phyloP scores from a whole-genome alignment of 2,329 filamentous ascomycete species.

The Nectriaceae sp. region DNA sequence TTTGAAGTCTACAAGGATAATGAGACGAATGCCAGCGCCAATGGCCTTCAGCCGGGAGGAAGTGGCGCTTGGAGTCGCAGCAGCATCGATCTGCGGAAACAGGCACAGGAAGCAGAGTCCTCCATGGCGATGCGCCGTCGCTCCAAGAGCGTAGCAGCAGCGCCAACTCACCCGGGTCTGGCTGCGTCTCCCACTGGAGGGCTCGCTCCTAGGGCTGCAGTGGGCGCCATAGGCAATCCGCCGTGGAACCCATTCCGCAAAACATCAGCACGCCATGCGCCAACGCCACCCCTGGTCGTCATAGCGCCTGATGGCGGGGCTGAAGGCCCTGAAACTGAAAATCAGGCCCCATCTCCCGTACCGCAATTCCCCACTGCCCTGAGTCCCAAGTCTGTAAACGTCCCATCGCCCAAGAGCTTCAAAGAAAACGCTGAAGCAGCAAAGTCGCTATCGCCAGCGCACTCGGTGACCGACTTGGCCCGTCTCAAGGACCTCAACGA shows the following conservation, averaged over 20 bases:
- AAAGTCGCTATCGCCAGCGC: not conserved
- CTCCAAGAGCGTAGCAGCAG: conserved; percentile 26
- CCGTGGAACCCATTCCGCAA: conserved; percentile 9
- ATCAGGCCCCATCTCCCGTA: conserved; percentile 17
- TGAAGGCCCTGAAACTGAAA: conserved; percentile 25
- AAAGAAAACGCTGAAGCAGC: not conserved
- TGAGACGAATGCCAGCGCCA: not conserved
- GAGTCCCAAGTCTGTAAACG: conserved; percentile 31
- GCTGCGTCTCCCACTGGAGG: conserved; percentile 11
- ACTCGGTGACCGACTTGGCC: conserved; percentile 23
- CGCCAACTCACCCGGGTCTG: not conserved
- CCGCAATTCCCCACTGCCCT: conserved; percentile 26
- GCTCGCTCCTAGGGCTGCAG: conserved; percentile 20
- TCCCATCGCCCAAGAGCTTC: conserved; percentile 17
- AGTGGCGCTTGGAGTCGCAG: too few species aligned
- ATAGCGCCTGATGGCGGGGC: conserved; percentile 20
- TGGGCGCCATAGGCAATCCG: conserved; percentile 13
- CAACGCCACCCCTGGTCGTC: conserved; percentile 2
- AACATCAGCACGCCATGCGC: conserved; percentile 15
- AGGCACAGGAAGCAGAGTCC: not conserved
- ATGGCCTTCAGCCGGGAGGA: too few species aligned
- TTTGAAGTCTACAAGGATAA: conserved; percentile 32
- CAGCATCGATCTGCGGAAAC: not conserved
- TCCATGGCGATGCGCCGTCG: conserved; percentile 15
- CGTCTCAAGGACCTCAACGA: conserved; percentile 25